These are phyloP conservation scores for Suillus lakei DNA, from an alignment of 768 basidiomycete species.

Conservation along the genomic window DNA sequence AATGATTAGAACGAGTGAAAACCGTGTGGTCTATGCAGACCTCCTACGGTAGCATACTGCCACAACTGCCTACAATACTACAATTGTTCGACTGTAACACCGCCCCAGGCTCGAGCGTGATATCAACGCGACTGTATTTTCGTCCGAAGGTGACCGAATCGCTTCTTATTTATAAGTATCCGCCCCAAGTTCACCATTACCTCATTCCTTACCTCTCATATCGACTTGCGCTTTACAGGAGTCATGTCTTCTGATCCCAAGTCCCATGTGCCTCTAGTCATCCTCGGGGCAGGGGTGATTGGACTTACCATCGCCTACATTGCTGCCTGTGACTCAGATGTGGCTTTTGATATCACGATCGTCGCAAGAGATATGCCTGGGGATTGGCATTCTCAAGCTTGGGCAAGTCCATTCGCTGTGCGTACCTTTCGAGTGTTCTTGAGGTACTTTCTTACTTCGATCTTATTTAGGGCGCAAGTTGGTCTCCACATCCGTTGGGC, in stretches of 20 bases:
- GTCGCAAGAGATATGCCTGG: slow-evolving; percentile 44
- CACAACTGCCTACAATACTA: neutral
- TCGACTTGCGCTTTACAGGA: neutral
- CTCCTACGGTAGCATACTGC: neutral
- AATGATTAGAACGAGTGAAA: neutral
- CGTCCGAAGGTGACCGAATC: slow-evolving; percentile 2
- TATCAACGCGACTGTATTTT: neutral
- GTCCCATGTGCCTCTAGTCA: slow-evolving; percentile 28
- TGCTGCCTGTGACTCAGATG: slow-evolving; percentile 28
- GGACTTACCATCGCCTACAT: slow-evolving; percentile 43
- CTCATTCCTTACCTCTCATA: neutral
- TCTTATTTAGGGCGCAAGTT: slow-evolving; percentile 48
- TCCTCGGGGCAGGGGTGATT: slow-evolving; percentile 46
- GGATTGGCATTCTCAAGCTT: slow-evolving; percentile 47
- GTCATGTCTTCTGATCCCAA: slow-evolving; percentile 19
- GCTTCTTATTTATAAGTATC: slow-evolving; percentile 1
- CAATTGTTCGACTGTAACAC: neutral
- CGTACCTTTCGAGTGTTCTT: slow-evolving; percentile 18
- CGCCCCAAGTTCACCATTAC: neutral
- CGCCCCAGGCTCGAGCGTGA: neutral
- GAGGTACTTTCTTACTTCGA: neutral
- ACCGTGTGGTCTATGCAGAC: neutral
- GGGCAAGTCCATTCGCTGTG: slow-evolving; percentile 56
- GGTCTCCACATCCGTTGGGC: slow-evolving; percentile 48
- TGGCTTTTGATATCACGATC: slow-evolving; percentile 28